Conservation (phyloP, 2,329 filamentous ascomycete species). For the Trichoderma sp. region DNA sequence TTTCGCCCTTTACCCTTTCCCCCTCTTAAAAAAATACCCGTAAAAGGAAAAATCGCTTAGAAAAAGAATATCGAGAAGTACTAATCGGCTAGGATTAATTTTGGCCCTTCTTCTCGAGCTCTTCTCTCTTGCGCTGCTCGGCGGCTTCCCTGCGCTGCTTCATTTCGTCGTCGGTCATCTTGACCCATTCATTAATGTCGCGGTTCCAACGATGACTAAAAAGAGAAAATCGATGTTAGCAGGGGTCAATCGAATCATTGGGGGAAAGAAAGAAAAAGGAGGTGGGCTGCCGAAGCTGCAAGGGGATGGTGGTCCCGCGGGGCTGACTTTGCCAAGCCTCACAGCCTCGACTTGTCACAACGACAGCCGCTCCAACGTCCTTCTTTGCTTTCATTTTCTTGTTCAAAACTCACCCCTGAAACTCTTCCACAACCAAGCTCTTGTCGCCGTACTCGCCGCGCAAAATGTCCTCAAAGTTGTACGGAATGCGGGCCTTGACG, state of each 20-base stretch:
- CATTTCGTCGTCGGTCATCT: slow-evolving; percentile 36
- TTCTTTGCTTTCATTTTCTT: neutral
- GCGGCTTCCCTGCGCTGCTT: slow-evolving; percentile 30
- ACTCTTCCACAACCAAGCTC: slow-evolving; percentile 61
- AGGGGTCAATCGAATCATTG: neutral
- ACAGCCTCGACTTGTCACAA: neutral
- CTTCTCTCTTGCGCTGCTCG: slow-evolving; percentile 29
- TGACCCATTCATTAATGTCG: slow-evolving; percentile 61
- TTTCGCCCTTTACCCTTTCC: neutral
- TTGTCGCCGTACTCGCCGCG: slow-evolving; percentile 65
- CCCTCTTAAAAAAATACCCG: neutral
- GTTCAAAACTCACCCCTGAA: slow-evolving; percentile 57
- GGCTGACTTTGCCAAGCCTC: neutral
- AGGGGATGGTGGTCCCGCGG: neutral
- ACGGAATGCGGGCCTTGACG: slow-evolving; percentile 68
- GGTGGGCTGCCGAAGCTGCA: neutral
- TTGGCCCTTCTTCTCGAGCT: neutral
- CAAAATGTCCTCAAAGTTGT: slow-evolving; percentile 65
- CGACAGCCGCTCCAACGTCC: neutral
- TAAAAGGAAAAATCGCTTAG: neutral
- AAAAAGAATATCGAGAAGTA: neutral
- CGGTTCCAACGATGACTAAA: slow-evolving; percentile 62
- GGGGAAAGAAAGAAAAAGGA: neutral
- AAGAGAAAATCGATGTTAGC: neutral
- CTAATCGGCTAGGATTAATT: neutral